phyloP scores from a whole-genome alignment of 2,329 filamentous ascomycete species.

The Sporothrix protearum region DNA sequence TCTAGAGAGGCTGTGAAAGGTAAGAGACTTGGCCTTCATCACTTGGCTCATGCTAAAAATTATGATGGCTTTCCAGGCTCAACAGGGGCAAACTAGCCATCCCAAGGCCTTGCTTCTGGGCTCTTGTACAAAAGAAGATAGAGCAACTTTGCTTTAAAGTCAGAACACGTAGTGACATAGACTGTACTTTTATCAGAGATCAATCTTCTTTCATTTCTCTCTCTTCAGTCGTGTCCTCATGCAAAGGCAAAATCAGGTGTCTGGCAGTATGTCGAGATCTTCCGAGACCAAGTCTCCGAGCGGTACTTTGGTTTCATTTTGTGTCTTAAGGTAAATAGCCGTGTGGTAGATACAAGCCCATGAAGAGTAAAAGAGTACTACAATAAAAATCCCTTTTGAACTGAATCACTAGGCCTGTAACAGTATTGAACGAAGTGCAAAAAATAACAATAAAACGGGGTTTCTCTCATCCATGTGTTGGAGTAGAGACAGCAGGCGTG shows the following conservation, averaged over 20 bases:
- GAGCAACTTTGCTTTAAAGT: not conserved
- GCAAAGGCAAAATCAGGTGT: slow-evolving; percentile 1
- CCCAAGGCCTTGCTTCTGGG: not conserved
- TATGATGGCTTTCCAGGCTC: no score
- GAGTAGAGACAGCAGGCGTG: not conserved
- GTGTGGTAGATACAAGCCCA: not conserved
- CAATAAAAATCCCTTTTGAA: not conserved
- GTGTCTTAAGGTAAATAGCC: not conserved
- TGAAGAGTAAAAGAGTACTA: not conserved
- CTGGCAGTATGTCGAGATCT: not conserved
- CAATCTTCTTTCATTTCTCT: not conserved
- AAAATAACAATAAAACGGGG: not conserved
- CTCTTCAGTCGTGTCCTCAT: slow-evolving; percentile 18
- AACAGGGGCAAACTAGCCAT: no score
- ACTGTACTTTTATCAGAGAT: not conserved
- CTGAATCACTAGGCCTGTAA: slow-evolving; percentile 6
- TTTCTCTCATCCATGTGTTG: not conserved
- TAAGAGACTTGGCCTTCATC: not conserved
- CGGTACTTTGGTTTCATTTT: not conserved
- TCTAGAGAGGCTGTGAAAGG: not conserved
- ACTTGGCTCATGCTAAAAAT: no score
- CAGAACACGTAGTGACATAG: not conserved
- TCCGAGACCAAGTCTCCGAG: not conserved
- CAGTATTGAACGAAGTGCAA: not conserved
- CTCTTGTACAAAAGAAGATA: not conserved